Evolutionary conservation across 805 yeast species (phyloP), one percentile per base, ranked within the genome.

Genomic region (Lipomyces yamanashiensis): DNA sequence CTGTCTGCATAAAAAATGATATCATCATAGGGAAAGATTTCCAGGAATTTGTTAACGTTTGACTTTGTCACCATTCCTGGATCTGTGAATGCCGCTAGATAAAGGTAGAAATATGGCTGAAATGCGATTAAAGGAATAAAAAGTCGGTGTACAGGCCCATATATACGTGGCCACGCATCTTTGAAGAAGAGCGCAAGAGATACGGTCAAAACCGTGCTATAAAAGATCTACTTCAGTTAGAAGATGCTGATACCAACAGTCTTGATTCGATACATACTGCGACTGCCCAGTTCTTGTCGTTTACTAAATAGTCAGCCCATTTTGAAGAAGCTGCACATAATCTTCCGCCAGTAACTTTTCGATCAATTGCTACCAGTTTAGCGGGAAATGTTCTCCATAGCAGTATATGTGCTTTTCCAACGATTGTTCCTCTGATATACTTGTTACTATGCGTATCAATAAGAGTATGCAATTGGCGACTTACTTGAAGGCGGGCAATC

Each of bases 1-100:
- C 74, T 77, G 54, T 74, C 76, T 7, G 81, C 77, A 71, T 83
- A 81, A 73, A 81, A 88, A 23, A 88, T 78, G 43, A 88, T 72
- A 23, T 79, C 75, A 71, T 88, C 90, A 67, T 75, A 79, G 1
- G 71, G 69, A 67, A 77, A 81, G 40, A 61, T 45, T 8, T 49
- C 53, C 41, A 73, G 47, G 9, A 66, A 73, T 54, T 61, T 62
- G 19, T 57, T 52, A 48, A 73, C 75, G 61, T 74, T 75, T 5
- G 61, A 53, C 12, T 55, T 56, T 7, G 69, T 75, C 52, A 78
- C 70, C 4, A n/a, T 39, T 6, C 81, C 82, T 0, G 81, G 82
- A 58, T 77, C 76, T 4, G 80, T 72, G 47, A 73, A 67, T 13
- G 74, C 74, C 5, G 77, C 72, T 21, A 72, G 55, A 1, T 68